phyloP scores from a whole-genome alignment of 495 filamentous ascomycete genomes.

The Lindgomyces ingoldianus region DNA sequence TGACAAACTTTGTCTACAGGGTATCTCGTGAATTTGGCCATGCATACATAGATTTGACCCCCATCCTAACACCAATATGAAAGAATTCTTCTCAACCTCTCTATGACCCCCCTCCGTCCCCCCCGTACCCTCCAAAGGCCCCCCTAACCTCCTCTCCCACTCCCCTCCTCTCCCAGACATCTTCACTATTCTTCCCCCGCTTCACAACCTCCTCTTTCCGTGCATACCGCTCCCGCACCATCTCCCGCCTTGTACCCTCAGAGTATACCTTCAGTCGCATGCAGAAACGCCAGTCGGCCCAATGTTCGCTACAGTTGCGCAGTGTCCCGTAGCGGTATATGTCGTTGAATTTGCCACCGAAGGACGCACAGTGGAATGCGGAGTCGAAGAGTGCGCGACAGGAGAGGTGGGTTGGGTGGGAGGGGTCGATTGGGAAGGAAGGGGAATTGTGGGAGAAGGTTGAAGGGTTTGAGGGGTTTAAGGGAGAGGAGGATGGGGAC shows the following conservation, averaged over 20 bases:
- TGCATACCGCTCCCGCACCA: slow-evolving; percentile 69
- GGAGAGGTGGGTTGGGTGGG: slow-evolving; percentile 76
- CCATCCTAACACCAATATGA: too few relatives aligned
- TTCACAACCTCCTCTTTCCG: slow-evolving; percentile 74
- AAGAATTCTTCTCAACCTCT: too few relatives aligned
- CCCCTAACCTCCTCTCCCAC: slow-evolving; percentile 45
- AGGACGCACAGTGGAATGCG: slow-evolving; percentile 92
- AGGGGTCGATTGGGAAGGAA: slow-evolving; percentile 11
- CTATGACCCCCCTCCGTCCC: slow-evolving; percentile 49
- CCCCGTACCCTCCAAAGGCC: slow-evolving; percentile 62
- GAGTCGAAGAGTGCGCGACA: slow-evolving; percentile 89
- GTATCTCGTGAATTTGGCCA: too few relatives aligned
- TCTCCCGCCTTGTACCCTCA: slow-evolving; percentile 51
- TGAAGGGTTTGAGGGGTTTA: slow-evolving; percentile 12
- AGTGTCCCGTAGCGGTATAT: slow-evolving; percentile 83
- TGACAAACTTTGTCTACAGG: too few relatives aligned
- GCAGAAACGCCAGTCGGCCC: slow-evolving; percentile 93
- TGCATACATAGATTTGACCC: too few relatives aligned
- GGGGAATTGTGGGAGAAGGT: slow-evolving; percentile 15
- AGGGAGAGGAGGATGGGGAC: slow-evolving; percentile 13
- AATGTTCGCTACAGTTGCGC: slow-evolving; percentile 73
- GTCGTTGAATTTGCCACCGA: slow-evolving; percentile 82
- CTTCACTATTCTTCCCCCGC: slow-evolving; percentile 76
- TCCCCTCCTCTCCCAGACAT: slow-evolving; percentile 79
- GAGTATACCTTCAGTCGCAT: slow-evolving; percentile 70